These are phyloP conservation scores for Pelargonium australe DNA, from an alignment of 441 rosid species.

Conservation along the genomic window DNA sequence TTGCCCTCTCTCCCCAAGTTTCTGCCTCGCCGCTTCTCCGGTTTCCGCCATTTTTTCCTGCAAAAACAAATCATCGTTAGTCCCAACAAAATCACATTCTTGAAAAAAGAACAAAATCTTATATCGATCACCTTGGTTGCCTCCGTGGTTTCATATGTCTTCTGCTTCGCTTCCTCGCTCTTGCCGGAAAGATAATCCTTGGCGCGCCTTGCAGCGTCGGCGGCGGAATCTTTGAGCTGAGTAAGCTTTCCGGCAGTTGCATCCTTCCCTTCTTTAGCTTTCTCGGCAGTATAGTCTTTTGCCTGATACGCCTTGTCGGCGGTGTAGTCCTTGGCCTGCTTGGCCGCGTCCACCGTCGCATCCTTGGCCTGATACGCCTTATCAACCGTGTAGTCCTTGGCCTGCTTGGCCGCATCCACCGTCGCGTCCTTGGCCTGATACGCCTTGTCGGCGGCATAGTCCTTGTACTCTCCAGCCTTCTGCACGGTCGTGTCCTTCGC, in stretches of 20 bases:
- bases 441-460: conserved; percentile 34
- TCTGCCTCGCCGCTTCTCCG: too few species aligned
- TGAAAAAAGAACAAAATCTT: too few species aligned
- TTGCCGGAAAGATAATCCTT: conserved; percentile 29
- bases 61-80: too few species aligned
- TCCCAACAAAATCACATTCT: too few species aligned
- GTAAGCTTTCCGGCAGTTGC: conserved; percentile 9
- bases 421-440: conserved; percentile 20
- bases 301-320: conserved; percentile 31
- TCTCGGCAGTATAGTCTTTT: conserved; percentile 9
- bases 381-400: conserved; percentile 25
- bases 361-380: conserved; percentile 29
- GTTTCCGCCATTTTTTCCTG: too few species aligned
- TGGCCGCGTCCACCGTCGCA: conserved; percentile 9
- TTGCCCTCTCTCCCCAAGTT: too few species aligned
- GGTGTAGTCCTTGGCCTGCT: conserved; percentile 34
- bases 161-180: conserved; percentile 27
- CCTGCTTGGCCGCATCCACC: too few species aligned
- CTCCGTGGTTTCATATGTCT: conserved; percentile 19
- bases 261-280: conserved; percentile 24
- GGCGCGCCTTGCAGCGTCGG: conserved; percentile 28
- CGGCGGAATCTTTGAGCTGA: conserved; percentile 33
- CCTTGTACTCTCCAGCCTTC: conserved; percentile 31
- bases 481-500: conserved; percentile 21
- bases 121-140: conserved; percentile 7